phyloP scores from a whole-genome alignment of 345 rosid genomes.

The Arabis alpina region DNA sequence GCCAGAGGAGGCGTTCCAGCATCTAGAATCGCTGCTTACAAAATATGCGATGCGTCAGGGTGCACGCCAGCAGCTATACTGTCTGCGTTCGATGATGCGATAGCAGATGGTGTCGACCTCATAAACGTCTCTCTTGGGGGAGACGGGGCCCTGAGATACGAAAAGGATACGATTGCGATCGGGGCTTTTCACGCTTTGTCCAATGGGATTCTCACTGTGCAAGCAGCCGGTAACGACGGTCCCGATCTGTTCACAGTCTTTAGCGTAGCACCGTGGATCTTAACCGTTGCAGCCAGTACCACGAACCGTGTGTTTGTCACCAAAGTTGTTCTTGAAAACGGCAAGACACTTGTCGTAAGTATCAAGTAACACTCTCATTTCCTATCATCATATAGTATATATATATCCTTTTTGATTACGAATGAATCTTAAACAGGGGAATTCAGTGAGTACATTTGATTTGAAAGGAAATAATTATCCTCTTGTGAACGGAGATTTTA shows the following conservation, averaged over 20 bases:
- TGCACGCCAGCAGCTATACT: slow-evolving; percentile 18
- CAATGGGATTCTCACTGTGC: slow-evolving; percentile 54
- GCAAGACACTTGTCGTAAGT: slow-evolving; percentile 48
- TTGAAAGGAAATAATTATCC: slow-evolving; percentile 39
- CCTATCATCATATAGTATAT: background rate
- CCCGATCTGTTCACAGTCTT: accelerated
- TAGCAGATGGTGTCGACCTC: slow-evolving; percentile 66
- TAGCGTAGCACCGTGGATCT: slow-evolving; percentile 54
- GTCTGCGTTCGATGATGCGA: slow-evolving; percentile 66
- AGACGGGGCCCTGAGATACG: accelerated
- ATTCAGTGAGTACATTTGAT: slow-evolving; percentile 43
- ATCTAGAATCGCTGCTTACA: slow-evolving; percentile 55
- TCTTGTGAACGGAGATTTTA: slow-evolving; percentile 24
- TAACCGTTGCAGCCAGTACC: slow-evolving; percentile 56
- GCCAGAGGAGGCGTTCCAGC: slow-evolving; percentile 62
- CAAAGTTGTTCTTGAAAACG: slow-evolving; percentile 51
- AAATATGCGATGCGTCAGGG: slow-evolving; percentile 6
- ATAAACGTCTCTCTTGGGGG: slow-evolving; percentile 42
- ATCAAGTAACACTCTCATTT: background rate
- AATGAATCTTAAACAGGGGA: slow-evolving; percentile 41
- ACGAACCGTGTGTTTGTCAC: slow-evolving; percentile 46
- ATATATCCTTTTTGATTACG: background rate
- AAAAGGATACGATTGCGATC: slow-evolving; percentile 35
- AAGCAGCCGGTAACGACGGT: slow-evolving; percentile 50
- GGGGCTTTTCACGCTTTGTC: slow-evolving; percentile 58